Evolutionary conservation across 1,284 basidiomycete species (phyloP).

Genomic region (Tilletiopsis washingtonensis): DNA sequence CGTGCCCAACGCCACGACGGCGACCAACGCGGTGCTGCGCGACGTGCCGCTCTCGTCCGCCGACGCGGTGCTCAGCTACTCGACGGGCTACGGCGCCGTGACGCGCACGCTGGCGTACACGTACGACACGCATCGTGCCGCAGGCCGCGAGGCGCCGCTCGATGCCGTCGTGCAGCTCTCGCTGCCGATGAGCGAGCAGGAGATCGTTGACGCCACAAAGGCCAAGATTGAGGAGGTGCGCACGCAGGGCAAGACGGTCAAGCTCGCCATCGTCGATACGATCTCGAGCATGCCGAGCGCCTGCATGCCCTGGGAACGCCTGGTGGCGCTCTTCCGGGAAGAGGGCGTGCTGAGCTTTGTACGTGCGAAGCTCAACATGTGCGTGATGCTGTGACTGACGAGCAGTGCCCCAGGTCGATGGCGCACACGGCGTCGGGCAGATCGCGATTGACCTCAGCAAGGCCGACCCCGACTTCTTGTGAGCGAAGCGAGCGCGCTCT

Average conservation of each 20-base stretch:
- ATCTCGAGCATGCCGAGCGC: constrained; percentile 66
- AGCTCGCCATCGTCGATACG: constrained; percentile 70
- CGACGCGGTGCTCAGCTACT: constrained; percentile 33
- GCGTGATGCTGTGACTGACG: too few relatives aligned
- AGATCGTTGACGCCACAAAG: constrained; percentile 36
- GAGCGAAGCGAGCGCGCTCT: background rate
- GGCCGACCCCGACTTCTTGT: constrained; percentile 45
- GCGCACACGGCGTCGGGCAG: constrained; percentile 70
- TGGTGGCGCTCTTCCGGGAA: constrained; percentile 48
- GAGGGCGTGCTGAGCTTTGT: constrained; percentile 31
- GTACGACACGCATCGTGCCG: constrained; percentile 32
- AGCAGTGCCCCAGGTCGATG: too few relatives aligned
- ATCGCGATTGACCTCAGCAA: constrained; percentile 38
- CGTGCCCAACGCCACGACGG: constrained; percentile 42
- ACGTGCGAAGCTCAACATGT: too few relatives aligned
- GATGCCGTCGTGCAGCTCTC: constrained; percentile 29
- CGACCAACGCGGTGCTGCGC: constrained; percentile 39
- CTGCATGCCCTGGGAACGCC: constrained; percentile 68
- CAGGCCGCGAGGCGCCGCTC: too few relatives aligned
- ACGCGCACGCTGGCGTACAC: constrained; percentile 33
- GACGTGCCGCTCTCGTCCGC: constrained; percentile 31
- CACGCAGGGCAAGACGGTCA: constrained; percentile 59
- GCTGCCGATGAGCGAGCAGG: constrained; percentile 36
- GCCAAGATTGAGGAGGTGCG: constrained; percentile 9
- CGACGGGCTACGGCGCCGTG: constrained; percentile 42